Conservation (phyloP, 371 early-diverging fungal genomes). For the Parasitella parasitica region DNA sequence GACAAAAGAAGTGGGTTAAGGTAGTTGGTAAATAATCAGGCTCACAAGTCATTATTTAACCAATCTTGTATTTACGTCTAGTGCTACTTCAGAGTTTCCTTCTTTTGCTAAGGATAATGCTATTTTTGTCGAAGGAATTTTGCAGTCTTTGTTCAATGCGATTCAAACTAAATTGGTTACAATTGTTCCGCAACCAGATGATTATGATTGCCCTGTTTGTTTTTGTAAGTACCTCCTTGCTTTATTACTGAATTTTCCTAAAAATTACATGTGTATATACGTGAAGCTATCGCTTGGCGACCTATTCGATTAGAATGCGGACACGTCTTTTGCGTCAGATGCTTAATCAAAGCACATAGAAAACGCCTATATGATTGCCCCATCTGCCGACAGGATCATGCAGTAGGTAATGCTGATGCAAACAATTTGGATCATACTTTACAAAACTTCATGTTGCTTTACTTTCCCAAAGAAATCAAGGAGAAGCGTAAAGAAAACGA, state of each 20-base stretch:
- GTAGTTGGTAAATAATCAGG: conserved; percentile 22
- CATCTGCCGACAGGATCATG: conserved; percentile 61
- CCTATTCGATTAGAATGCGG: conserved; percentile 71
- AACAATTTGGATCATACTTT: conserved; percentile 60
- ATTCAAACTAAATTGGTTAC: conserved; percentile 48
- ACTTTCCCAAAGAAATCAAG: conserved; percentile 74
- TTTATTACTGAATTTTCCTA: neutral
- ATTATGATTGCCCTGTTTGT: conserved; percentile 52
- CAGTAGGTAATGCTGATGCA: conserved; percentile 62
- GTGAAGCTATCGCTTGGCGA: conserved; percentile 59
- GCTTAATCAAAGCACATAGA: conserved; percentile 67
- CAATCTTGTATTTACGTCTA: neutral
- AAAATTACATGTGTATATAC: neutral
- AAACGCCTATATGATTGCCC: conserved; percentile 66
- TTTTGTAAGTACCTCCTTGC: conserved; percentile 23
- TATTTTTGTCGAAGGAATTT: conserved; percentile 30
- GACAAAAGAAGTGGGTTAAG: conserved; percentile 70
- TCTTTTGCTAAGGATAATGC: conserved; percentile 33
- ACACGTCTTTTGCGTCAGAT: conserved; percentile 75
- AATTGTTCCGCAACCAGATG: conserved; percentile 74
- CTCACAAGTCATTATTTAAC: neutral
- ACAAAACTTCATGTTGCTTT: conserved; percentile 65
- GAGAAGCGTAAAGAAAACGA: conserved; percentile 65
- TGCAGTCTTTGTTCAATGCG: conserved; percentile 22
- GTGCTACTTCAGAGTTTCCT: conserved; percentile 36